A percentile compares a stretch with the other conserved stretches of the same genome.
phyloP scores from a whole-genome alignment of 352 stramenopile species.

The Phytophthora kernoviae region DNA sequence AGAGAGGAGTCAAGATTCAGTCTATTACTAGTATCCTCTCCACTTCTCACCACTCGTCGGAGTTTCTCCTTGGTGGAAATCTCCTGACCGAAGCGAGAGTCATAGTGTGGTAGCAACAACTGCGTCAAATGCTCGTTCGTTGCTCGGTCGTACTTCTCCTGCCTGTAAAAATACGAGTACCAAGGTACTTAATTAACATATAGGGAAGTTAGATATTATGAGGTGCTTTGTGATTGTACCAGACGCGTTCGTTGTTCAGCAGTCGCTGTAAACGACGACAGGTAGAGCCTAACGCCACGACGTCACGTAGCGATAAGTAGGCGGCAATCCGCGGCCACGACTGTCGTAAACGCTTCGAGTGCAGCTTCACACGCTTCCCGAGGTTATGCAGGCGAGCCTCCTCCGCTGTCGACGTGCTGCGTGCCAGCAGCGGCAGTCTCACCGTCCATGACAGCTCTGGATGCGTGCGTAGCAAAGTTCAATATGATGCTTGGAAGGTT shows the following conservation, averaged over 20 bases:
- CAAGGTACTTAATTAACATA: too few relatives aligned
- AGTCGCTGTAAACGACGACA: slow-evolving; percentile 47
- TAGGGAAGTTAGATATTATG: too few relatives aligned
- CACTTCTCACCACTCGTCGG: slow-evolving; percentile 40
- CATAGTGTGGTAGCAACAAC: slow-evolving; percentile 36
- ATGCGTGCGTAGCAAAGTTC: slow-evolving; percentile 14
- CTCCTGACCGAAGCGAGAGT: slow-evolving; percentile 15
- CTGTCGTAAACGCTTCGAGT: slow-evolving; percentile 60
- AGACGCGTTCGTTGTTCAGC: slow-evolving; percentile 47
- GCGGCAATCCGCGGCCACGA: slow-evolving; percentile 42
- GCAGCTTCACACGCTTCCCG: slow-evolving; percentile 56
- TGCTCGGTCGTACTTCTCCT: slow-evolving; percentile 34
- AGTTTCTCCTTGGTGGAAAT: slow-evolving; percentile 37
- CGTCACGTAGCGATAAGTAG: slow-evolving; percentile 44
- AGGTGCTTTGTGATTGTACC: slow-evolving; percentile 21
- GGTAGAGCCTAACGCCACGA: slow-evolving; percentile 38
- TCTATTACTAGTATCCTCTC: not conserved
- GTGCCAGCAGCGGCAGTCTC: slow-evolving; percentile 26
- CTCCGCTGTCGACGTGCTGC: slow-evolving; percentile 33
- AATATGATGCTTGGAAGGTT: slow-evolving; percentile 9
- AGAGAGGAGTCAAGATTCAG: not conserved
- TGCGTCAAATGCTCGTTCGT: slow-evolving; percentile 36
- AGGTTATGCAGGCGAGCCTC: slow-evolving; percentile 48
- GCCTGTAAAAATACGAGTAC: too few relatives aligned
- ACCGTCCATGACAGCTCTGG: slow-evolving; percentile 12